Conservation (phyloP, 371 early-diverging fungal genomes). For the Lichtheimia ornata region DNA sequence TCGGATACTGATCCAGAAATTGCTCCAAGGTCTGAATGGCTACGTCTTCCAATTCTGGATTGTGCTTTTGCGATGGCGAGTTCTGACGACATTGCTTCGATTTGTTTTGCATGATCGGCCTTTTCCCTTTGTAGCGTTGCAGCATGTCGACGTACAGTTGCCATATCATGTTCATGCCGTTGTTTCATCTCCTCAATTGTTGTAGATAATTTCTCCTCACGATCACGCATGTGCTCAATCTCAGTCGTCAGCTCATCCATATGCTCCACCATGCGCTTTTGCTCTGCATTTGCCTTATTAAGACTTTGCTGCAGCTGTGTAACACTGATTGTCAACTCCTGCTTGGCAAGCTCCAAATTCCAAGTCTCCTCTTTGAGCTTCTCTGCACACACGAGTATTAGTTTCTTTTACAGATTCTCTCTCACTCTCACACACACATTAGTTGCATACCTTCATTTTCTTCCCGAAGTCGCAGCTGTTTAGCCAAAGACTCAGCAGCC, state of each 20-base stretch:
- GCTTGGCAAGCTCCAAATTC: slow-evolving; percentile 65
- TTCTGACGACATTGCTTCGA: slow-evolving; percentile 65
- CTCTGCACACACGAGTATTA: slow-evolving; percentile 25
- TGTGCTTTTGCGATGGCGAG: slow-evolving; percentile 52
- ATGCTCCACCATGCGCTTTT: slow-evolving; percentile 58
- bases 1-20: slow-evolving; percentile 30
- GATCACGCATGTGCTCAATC: slow-evolving; percentile 64
- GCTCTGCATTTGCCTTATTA: slow-evolving; percentile 58
- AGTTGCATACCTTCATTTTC: slow-evolving; percentile 60
- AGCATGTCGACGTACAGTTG: slow-evolving; percentile 58
- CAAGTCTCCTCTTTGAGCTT: slow-evolving; percentile 62
- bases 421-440: slow-evolving; percentile 23
- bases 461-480: slow-evolving; percentile 60
- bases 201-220: slow-evolving; percentile 59
- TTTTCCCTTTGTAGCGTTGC: slow-evolving; percentile 71
- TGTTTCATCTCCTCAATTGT: slow-evolving; percentile 58
- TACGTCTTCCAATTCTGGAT: slow-evolving; percentile 37
- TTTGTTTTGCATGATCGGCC: slow-evolving; percentile 53
- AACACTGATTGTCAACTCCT: slow-evolving; percentile 56
- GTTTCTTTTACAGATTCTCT: background rate
- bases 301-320: slow-evolving; percentile 58
- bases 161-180: slow-evolving; percentile 70
- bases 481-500: slow-evolving; percentile 63
- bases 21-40: slow-evolving; percentile 35
- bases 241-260: slow-evolving; percentile 58